A percentile compares a stretch with the other conserved stretches of the same genome.
Conservation (phyloP, 2,329 filamentous ascomycete species). For the Penicillium sp. region DNA sequence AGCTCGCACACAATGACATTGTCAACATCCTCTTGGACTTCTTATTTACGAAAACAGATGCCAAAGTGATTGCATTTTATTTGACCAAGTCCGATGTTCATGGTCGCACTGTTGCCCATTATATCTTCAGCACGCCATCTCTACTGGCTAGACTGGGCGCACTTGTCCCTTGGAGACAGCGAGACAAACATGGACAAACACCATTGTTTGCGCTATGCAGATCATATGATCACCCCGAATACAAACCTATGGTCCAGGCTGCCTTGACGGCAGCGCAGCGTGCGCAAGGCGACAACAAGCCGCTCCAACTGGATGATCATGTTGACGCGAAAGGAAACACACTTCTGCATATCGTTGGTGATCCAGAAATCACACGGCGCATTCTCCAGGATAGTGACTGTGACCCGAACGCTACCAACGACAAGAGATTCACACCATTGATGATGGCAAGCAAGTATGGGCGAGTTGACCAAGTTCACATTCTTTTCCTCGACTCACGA, state of each 20-base stretch:
- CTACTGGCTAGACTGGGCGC: slow-evolving; percentile 76
- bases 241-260: slow-evolving; percentile 81
- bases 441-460: slow-evolving; percentile 99
- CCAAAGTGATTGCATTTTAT: slow-evolving; percentile 65
- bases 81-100: slow-evolving; percentile 75
- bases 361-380: slow-evolving; percentile 71
- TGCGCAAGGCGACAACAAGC: slow-evolving; percentile 73
- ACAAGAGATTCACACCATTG: slow-evolving; percentile 89
- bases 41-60: slow-evolving; percentile 59
- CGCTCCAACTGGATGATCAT: slow-evolving; percentile 90
- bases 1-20: slow-evolving; percentile 73
- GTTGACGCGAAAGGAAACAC: slow-evolving; percentile 93
- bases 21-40: slow-evolving; percentile 75
- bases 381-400: slow-evolving; percentile 84
- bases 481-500: slow-evolving; percentile 81
- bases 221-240: slow-evolving; percentile 90
- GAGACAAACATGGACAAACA: slow-evolving; percentile 97
- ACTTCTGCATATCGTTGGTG: slow-evolving; percentile 90
- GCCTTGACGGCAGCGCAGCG: slow-evolving; percentile 73
- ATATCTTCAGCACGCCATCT: slow-evolving; percentile 85
- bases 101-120: slow-evolving; percentile 90
- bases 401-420: slow-evolving; percentile 94
- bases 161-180: slow-evolving; percentile 82
- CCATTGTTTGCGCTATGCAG: slow-evolving; percentile 92
- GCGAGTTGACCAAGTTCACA: slow-evolving; percentile 86